Evolutionary conservation across 2,329 filamentous ascomycete species (phyloP), one percentile per base, ranked within the genome.

Genomic region (Graphilbum ipis-grandicollis): DNA sequence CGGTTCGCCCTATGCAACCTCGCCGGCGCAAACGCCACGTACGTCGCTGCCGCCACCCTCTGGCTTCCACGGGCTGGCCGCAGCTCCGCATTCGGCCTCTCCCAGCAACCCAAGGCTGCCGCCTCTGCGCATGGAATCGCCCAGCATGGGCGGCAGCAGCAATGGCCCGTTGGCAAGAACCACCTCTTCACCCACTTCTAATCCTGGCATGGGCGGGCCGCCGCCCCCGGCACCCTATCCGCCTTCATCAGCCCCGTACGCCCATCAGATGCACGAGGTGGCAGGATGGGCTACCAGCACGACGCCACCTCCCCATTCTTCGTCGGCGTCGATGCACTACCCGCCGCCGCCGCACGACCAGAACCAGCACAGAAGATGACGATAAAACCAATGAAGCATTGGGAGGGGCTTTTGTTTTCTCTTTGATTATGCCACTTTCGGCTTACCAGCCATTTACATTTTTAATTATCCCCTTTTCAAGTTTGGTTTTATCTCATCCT

Each of bases 101-200:
- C 39, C 41, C 4, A 36, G n/a, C 30, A 43, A 39, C 18, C 37
- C 41, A 9, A 38, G 39, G 6, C 37, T 43, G 15, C 37, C 39
- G 5, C 38, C 39, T 13, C 25, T 42, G 13, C 38, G 38, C 1
- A 31, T 43, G 39, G 40, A 44, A 15, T 39, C 43, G 31, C 42
- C 43, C 9, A 34, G 18, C 19, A 19, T 14, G 6, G 33, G 21
- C 39, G 47, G 25, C 44, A 54, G 36, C 40, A 40, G 52, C 46
- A 12, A 12, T 25, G 23, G 23, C 23, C 12, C 23, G 23, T 28
- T 28, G 5, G 10, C 26, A 13, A 12, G 26, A 13, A 9, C 26
- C 31, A 32, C 13, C 23, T 26, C 36, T 2, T 33, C 41, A 3
- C 39, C 39, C 3, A 39, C 39, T 5, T 37, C 41, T n/a, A 37